Evolutionary conservation across 2,329 filamentous ascomycete genomes (phyloP).

Genomic region (Diaporthe aspalathi): DNA sequence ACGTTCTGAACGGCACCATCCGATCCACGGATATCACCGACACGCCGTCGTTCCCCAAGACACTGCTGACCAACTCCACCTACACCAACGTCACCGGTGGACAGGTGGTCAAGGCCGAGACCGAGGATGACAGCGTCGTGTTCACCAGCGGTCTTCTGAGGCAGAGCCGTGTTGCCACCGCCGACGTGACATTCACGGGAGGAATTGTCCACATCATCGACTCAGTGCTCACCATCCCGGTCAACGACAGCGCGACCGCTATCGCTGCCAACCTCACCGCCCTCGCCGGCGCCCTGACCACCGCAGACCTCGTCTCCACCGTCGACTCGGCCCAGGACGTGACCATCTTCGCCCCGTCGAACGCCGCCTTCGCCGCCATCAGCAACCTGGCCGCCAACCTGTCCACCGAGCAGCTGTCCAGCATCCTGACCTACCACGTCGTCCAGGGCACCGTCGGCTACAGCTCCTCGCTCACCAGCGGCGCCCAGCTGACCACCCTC

Average conservation of each 20-base stretch:
- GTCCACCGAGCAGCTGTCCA: slow-evolving; percentile 57
- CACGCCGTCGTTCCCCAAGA: slow-evolving; percentile 51
- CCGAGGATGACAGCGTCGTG: slow-evolving; percentile 54
- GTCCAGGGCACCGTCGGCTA: slow-evolving; percentile 67
- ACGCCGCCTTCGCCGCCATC: slow-evolving; percentile 69
- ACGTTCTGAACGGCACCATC: slow-evolving; percentile 66
- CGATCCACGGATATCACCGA: slow-evolving; percentile 45
- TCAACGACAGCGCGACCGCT: slow-evolving; percentile 55
- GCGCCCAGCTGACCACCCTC: slow-evolving; percentile 47
- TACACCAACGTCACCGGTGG: slow-evolving; percentile 71
- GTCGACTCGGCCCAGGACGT: slow-evolving; percentile 59
- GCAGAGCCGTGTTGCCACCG: slow-evolving; percentile 59
- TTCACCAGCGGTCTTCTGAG: slow-evolving; percentile 65
- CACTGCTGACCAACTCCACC: slow-evolving; percentile 59
- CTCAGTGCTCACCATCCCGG: slow-evolving; percentile 58
- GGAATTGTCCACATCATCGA: slow-evolving; percentile 67
- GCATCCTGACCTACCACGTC: slow-evolving; percentile 73
- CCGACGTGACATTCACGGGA: slow-evolving; percentile 65
- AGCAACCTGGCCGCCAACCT: slow-evolving; percentile 63
- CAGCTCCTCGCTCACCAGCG: slow-evolving; percentile 52
- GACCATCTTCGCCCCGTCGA: slow-evolving; percentile 74
- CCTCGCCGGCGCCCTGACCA: slow-evolving; percentile 58
- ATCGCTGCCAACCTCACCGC: slow-evolving; percentile 57
- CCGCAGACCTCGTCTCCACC: slow-evolving; percentile 54
- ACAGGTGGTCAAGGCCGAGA: slow-evolving; percentile 64